phyloP scores from a whole-genome alignment of 441 rosid genomes.

The California macrophylla region DNA sequence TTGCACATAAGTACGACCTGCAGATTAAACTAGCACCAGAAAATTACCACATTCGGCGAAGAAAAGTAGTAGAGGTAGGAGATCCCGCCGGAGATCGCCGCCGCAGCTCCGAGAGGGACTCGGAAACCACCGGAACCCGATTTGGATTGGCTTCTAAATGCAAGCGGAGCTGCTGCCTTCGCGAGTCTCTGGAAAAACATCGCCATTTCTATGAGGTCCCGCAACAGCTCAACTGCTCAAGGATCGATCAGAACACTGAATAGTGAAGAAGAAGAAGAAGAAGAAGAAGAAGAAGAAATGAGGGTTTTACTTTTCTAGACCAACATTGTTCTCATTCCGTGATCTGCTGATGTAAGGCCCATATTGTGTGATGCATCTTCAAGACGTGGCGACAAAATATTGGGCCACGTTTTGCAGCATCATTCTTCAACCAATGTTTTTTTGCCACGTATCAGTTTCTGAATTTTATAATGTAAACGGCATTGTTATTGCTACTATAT shows the following conservation, averaged over 20 bases:
- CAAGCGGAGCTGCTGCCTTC: constrained; percentile 31
- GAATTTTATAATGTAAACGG: too few species aligned
- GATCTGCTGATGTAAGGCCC: neutral
- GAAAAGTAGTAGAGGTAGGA: constrained; percentile 50
- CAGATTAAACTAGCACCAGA: constrained; percentile 9
- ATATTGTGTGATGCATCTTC: too few species aligned
- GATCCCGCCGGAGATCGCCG: constrained; percentile 77
- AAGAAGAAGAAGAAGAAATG: neutral
- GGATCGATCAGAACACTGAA: neutral
- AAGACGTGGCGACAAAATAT: too few species aligned
- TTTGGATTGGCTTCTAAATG: constrained; percentile 35
- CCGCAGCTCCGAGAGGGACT: constrained; percentile 55
- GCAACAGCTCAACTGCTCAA: neutral
- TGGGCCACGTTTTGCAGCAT: too few species aligned
- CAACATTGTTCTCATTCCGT: neutral
- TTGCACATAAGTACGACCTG: neutral
- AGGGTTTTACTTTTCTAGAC: neutral
- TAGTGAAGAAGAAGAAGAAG: neutral
- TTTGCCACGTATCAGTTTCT: too few species aligned
- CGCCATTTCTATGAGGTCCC: constrained; percentile 37
- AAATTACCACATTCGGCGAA: constrained; percentile 50
- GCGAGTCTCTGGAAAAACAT: constrained; percentile 59
- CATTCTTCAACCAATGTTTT: too few species aligned
- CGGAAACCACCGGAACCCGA: constrained; percentile 36
- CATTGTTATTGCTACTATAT: too few species aligned